These are phyloP conservation scores for Pythium aquatile DNA, from an alignment of 352 stramenopile species.

Conservation along the genomic window DNA sequence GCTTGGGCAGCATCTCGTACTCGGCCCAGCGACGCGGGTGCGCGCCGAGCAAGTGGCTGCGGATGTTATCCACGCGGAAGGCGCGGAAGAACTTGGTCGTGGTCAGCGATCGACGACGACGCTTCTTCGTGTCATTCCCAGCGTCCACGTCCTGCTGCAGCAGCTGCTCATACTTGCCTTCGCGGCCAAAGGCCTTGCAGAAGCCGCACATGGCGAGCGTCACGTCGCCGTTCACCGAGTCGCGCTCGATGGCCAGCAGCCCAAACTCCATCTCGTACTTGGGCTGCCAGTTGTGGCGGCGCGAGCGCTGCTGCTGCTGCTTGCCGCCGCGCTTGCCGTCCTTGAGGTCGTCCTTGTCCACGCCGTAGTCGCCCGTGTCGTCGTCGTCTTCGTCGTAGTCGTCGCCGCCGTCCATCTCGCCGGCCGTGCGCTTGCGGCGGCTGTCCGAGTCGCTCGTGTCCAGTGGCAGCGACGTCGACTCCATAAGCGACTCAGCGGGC, in stretches of 20 bases:
- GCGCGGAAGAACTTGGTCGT: constrained; percentile 88
- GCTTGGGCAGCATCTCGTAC: constrained; percentile 80
- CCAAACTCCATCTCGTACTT: constrained; percentile 87
- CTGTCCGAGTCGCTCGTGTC: constrained; percentile 31
- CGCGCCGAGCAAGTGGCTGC: constrained; percentile 75
- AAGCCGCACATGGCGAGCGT: constrained; percentile 82
- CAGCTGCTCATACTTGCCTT: constrained; percentile 74
- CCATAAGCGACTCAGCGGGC: constrained; percentile 33
- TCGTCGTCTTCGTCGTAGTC: constrained; percentile 51
- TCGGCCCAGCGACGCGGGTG: constrained; percentile 74
- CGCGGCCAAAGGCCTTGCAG: constrained; percentile 80
- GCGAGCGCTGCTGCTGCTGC: constrained; percentile 34
- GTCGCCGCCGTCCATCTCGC: constrained; percentile 32
- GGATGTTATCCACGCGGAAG: constrained; percentile 86
- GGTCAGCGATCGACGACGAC: constrained; percentile 69
- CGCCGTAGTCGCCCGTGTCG: constrained; percentile 32
- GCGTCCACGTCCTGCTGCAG: constrained; percentile 47
- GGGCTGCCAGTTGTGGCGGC: constrained; percentile 74
- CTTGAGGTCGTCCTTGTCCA: constrained; percentile 27
- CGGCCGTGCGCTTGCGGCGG: constrained; percentile 35
- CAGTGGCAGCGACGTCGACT: constrained; percentile 38
- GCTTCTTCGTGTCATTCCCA: constrained; percentile 64
- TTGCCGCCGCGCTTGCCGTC: constrained; percentile 32
- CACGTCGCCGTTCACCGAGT: constrained; percentile 63
- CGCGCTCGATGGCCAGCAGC: constrained; percentile 63